Evolutionary conservation across 108 stramenopile genomes (phyloP).

Genomic region (Phaeodactylum tricornutum): DNA sequence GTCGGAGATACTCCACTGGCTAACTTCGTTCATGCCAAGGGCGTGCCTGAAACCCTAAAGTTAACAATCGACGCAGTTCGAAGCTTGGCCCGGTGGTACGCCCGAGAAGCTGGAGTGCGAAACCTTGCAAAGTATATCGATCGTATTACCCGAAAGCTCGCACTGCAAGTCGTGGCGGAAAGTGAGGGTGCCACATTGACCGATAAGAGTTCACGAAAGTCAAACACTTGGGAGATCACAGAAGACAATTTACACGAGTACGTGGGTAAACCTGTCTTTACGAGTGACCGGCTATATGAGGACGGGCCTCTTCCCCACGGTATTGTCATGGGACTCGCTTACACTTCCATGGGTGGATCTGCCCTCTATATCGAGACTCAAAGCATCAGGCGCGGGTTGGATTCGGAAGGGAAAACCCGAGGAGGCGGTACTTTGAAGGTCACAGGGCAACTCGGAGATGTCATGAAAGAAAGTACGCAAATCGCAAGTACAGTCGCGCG

Average conservation of each 20-base stretch:
- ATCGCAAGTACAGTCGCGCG: slow-evolving; percentile 95
- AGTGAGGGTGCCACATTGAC: slow-evolving; percentile 65
- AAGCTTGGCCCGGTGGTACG: slow-evolving; percentile 90
- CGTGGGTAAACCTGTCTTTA: slow-evolving; percentile 91
- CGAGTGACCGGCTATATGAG: slow-evolving; percentile 86
- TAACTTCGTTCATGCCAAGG: slow-evolving; percentile 30
- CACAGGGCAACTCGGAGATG: slow-evolving; percentile 94
- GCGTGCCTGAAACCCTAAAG: slow-evolving; percentile 53
- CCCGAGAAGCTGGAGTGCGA: slow-evolving; percentile 95
- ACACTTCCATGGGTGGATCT: slow-evolving; percentile 95
- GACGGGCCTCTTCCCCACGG: slow-evolving; percentile 85
- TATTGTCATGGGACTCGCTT: slow-evolving; percentile 97
- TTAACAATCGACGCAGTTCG: slow-evolving; percentile 80
- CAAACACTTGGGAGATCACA: slow-evolving; percentile 52
- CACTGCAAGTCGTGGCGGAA: slow-evolving; percentile 80
- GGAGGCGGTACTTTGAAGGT: slow-evolving; percentile 71
- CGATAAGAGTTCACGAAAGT: slow-evolving; percentile 65
- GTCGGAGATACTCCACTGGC: slow-evolving; percentile 25
- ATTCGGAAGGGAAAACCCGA: slow-evolving; percentile 48
- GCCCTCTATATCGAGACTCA: slow-evolving; percentile 96
- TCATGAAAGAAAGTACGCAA: slow-evolving; percentile 90
- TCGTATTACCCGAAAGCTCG: slow-evolving; percentile 87
- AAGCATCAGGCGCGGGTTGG: slow-evolving; percentile 64
- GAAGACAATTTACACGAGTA: slow-evolving; percentile 78
- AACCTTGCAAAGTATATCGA: slow-evolving; percentile 93